Conservation (phyloP, 352 stramenopile species). For the Globisporangium okanoganense region DNA sequence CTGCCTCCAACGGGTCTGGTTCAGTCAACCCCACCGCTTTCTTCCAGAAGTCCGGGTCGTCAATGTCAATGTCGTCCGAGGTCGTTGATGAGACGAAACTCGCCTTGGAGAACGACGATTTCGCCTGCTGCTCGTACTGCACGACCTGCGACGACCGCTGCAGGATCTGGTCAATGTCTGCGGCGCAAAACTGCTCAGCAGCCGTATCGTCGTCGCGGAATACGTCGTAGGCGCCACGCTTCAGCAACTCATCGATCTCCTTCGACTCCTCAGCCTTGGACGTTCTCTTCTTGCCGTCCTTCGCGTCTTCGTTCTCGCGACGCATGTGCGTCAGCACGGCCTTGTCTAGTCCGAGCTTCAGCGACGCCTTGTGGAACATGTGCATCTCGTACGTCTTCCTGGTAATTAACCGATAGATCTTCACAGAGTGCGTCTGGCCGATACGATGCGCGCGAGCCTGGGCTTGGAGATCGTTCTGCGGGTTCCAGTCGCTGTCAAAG, state of each 20-base stretch:
- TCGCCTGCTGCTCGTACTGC: slow-evolving; percentile 80
- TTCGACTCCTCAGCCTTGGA: slow-evolving; percentile 84
- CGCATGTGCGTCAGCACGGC: slow-evolving; percentile 91
- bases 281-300: slow-evolving; percentile 53
- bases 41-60: slow-evolving; percentile 99
- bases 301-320: slow-evolving; percentile 79
- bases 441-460: slow-evolving; percentile 90
- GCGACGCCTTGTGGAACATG: slow-evolving; percentile 92
- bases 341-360: slow-evolving; percentile 93
- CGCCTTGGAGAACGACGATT: slow-evolving; percentile 90
- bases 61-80: slow-evolving; percentile 94
- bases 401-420: slow-evolving; percentile 88
- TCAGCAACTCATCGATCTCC: slow-evolving; percentile 90
- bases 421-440: slow-evolving; percentile 88
- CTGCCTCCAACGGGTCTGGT: slow-evolving; percentile 56
- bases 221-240: slow-evolving; percentile 89
- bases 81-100: slow-evolving; percentile 90
- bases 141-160: slow-evolving; percentile 82
- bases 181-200: slow-evolving; percentile 94
- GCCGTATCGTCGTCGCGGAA: slow-evolving; percentile 90
- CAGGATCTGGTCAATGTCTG: slow-evolving; percentile 98
- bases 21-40: slow-evolving; percentile 93
- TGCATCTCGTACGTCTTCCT: slow-evolving; percentile 94
- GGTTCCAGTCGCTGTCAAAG: slow-evolving; percentile 98
- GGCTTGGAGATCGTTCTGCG: slow-evolving; percentile 96